Evolutionary conservation across 192 early-diverging fungal genomes (phyloP).

Genomic region (Mortierella antarctica): DNA sequence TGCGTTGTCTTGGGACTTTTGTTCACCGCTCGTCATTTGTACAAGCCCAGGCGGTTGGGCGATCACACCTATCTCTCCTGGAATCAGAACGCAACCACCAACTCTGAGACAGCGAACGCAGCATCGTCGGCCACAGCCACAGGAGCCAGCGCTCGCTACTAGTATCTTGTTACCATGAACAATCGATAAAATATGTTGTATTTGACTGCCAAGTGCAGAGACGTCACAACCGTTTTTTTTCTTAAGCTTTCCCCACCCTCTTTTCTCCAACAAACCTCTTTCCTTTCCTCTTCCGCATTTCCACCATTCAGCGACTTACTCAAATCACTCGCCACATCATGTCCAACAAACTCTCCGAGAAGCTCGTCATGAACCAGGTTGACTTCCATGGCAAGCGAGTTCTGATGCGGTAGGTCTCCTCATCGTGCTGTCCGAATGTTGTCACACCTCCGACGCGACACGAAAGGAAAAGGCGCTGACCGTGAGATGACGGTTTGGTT

Average conservation of each 20-base stretch:
- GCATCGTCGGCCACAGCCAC: slow-evolving; percentile 37
- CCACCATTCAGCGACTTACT: slow-evolving; percentile 38
- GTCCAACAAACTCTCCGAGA: slow-evolving; percentile 75
- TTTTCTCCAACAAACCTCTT: slow-evolving; percentile 9
- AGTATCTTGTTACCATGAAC: slow-evolving; percentile 3
- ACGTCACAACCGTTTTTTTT: slow-evolving; percentile 12
- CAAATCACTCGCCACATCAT: slow-evolving; percentile 59
- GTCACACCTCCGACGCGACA: background rate
- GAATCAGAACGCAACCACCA: slow-evolving; percentile 68
- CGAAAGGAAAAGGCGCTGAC: background rate
- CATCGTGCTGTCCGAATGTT: background rate
- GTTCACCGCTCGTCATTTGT: slow-evolving; percentile 91
- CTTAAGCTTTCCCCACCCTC: slow-evolving; percentile 22
- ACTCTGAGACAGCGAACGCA: slow-evolving; percentile 29
- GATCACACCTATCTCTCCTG: slow-evolving; percentile 97
- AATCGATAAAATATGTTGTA: background rate
- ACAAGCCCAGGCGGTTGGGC: slow-evolving; percentile 95
- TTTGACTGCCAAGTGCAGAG: background rate
- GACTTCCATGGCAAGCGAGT: slow-evolving; percentile 89
- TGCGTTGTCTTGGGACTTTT: slow-evolving; percentile 90
- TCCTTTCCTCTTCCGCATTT: slow-evolving; percentile 12
- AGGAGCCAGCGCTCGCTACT: slow-evolving; percentile 33
- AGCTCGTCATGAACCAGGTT: slow-evolving; percentile 89
- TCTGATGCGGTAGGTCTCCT: slow-evolving; percentile 79
- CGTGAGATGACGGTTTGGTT: slow-evolving; percentile 4